Conservation (phyloP, 352 stramenopile species). For the Chrysophaeum taylorii region DNA sequence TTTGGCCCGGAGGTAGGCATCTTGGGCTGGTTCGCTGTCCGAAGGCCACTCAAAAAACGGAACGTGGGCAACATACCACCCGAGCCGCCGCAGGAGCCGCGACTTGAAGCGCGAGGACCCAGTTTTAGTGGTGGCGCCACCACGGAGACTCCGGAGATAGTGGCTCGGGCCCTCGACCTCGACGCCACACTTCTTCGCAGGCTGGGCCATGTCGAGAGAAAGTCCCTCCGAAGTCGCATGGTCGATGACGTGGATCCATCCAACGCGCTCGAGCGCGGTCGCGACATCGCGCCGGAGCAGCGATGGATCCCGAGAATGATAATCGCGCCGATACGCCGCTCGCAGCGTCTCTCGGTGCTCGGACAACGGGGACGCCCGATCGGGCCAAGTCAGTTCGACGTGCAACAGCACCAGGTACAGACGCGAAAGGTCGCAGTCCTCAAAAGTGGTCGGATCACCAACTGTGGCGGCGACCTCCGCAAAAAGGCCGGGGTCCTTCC, state of each 20-base stretch:
- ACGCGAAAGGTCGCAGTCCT: too few species aligned
- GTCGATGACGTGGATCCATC: background rate
- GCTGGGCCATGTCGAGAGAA: background rate
- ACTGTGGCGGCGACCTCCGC: background rate
- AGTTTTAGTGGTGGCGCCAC: too few species aligned
- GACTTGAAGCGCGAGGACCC: slow-evolving; percentile 39
- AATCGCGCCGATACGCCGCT: too few species aligned
- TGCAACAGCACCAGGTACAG: too few species aligned
- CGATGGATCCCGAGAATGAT: background rate
- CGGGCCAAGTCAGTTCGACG: too few species aligned
- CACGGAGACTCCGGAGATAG: slow-evolving; percentile 9
- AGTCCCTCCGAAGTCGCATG: background rate
- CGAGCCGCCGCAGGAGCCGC: slow-evolving; percentile 37
- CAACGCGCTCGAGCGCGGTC: background rate
- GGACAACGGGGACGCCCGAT: too few species aligned
- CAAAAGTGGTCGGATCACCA: background rate
- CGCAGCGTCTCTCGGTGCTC: background rate
- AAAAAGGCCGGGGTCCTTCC: background rate
- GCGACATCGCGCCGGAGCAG: background rate
- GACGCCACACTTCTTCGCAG: background rate
- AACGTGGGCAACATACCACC: slow-evolving; percentile 50
- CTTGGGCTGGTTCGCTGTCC: too few species aligned
- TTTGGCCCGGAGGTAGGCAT: too few species aligned
- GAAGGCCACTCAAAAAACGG: slow-evolving; percentile 50
- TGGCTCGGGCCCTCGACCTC: background rate